Conservation (phyloP, 2,329 filamentous ascomycete genomes). For the Colletotrichum costaricense region DNA sequence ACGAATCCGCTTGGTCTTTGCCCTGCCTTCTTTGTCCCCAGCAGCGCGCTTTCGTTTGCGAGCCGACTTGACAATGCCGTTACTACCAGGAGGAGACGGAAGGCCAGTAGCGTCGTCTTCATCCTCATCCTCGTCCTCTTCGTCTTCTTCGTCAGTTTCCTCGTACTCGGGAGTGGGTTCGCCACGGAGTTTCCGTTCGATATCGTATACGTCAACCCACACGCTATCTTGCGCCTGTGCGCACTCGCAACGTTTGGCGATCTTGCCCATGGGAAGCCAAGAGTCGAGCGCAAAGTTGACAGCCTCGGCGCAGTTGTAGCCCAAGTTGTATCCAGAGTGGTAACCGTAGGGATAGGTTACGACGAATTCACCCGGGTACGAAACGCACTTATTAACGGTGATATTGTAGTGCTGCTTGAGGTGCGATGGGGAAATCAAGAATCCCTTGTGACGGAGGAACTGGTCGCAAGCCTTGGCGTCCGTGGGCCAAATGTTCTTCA, state of each 20-base stretch:
- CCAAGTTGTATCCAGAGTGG: slow-evolving; percentile 96
- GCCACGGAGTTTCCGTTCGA: slow-evolving; percentile 92
- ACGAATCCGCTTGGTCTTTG: slow-evolving; percentile 80
- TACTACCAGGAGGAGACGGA: slow-evolving; percentile 75
- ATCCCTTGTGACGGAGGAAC: slow-evolving; percentile 97
- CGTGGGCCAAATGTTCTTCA: slow-evolving; percentile 94
- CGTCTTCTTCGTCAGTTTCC: slow-evolving; percentile 78
- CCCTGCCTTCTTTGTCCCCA: slow-evolving; percentile 56
- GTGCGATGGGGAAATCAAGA: slow-evolving; percentile 91
- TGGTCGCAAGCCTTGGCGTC: slow-evolving; percentile 97
- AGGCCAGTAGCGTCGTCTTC: slow-evolving; percentile 74
- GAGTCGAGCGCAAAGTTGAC: slow-evolving; percentile 98
- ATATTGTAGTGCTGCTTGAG: slow-evolving; percentile 91
- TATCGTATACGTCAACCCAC: slow-evolving; percentile 96
- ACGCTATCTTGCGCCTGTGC: slow-evolving; percentile 96
- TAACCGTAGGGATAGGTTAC: slow-evolving; percentile 99
- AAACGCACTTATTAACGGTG: slow-evolving; percentile 94
- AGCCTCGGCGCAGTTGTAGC: slow-evolving; percentile 98
- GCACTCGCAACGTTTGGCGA: slow-evolving; percentile 97
- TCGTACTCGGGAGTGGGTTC: slow-evolving; percentile 89
- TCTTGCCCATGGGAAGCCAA: slow-evolving; percentile 94
- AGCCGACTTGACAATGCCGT: slow-evolving; percentile 43
- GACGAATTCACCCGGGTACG: slow-evolving; percentile 96
- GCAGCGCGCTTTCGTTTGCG: slow-evolving; percentile 75
- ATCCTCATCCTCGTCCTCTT: slow-evolving; percentile 73